A percentile compares a stretch with the other conserved stretches of the same genome.
phyloP scores from a whole-genome alignment of 2,329 filamentous ascomycete species.

The Trichophyton rubrum region DNA sequence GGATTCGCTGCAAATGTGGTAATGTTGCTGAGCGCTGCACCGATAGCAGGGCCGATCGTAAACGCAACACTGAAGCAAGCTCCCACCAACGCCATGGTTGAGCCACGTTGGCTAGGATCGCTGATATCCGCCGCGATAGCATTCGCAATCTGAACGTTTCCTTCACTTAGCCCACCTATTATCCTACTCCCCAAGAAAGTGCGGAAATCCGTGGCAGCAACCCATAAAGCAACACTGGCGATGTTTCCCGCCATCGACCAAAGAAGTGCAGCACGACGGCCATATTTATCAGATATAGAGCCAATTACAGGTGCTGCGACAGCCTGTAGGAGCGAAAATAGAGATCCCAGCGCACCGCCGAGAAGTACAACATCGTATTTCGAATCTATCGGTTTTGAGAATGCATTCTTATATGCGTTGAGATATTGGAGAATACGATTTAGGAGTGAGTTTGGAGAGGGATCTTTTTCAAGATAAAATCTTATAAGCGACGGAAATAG shows the following conservation, averaged over 20 bases:
- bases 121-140: conserved; percentile 95
- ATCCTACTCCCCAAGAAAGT: conserved; percentile 90
- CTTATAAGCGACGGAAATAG: conserved; percentile 90
- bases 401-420: conserved; percentile 89
- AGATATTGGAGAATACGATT: conserved; percentile 68
- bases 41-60: conserved; percentile 86
- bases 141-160: conserved; percentile 90
- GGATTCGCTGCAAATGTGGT: conserved; percentile 73
- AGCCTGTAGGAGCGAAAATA: conserved; percentile 88
- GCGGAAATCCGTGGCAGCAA: conserved; percentile 81
- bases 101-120: conserved; percentile 67
- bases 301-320: conserved; percentile 87
- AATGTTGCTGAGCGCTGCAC: conserved; percentile 70
- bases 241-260: conserved; percentile 91
- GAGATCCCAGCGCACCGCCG: conserved; percentile 80
- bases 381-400: conserved; percentile 83
- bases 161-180: conserved; percentile 86
- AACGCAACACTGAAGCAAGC: conserved; percentile 96
- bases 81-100: conserved; percentile 92
- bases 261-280: conserved; percentile 72
- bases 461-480: conserved; percentile 82
- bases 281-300: conserved; percentile 73
- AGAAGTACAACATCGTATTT: conserved; percentile 94
- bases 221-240: conserved; percentile 85
- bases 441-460: conserved; percentile 52